Evolutionary conservation across 2,329 filamentous ascomycete genomes (phyloP).

Genomic region (Chlorencoelia australis): DNA sequence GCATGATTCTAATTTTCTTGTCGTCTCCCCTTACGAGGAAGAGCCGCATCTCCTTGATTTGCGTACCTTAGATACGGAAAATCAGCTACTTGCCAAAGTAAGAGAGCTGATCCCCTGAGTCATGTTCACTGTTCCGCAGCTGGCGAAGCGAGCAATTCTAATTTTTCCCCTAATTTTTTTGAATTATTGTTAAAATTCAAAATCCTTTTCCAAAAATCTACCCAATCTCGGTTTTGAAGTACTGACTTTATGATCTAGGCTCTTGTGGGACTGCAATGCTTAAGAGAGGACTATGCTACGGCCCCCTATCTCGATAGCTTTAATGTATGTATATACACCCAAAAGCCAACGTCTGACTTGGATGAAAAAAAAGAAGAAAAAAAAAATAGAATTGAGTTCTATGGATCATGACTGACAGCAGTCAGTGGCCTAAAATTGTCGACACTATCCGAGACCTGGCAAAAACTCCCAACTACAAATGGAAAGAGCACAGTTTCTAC

Average conservation of each 20-base stretch:
- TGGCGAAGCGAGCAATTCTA: too few relatives aligned
- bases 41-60: constrained; percentile 65
- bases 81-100: constrained; percentile 61
- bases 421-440: constrained; percentile 50
- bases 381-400: neutral
- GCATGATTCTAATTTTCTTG: constrained; percentile 42
- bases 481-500: constrained; percentile 61
- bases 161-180: too few relatives aligned
- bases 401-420: constrained; percentile 1
- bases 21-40: constrained; percentile 69
- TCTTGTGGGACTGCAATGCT: constrained; percentile 51
- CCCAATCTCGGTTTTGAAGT: too few relatives aligned
- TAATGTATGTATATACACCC: constrained; percentile 42
- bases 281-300: constrained; percentile 65
- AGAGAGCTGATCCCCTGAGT: too few relatives aligned
- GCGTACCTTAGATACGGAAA: constrained; percentile 51
- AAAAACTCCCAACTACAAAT: constrained; percentile 37
- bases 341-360: neutral
- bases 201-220: too few relatives aligned
- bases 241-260: too few relatives aligned
- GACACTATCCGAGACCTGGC: constrained; percentile 44
- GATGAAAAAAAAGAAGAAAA: neutral
- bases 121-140: too few relatives aligned
- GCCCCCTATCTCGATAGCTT: constrained; percentile 63
- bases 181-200: too few relatives aligned